These are phyloP conservation scores for Epichloe sibirici DNA, from an alignment of 2,329 filamentous ascomycete species.

Conservation along the genomic window DNA sequence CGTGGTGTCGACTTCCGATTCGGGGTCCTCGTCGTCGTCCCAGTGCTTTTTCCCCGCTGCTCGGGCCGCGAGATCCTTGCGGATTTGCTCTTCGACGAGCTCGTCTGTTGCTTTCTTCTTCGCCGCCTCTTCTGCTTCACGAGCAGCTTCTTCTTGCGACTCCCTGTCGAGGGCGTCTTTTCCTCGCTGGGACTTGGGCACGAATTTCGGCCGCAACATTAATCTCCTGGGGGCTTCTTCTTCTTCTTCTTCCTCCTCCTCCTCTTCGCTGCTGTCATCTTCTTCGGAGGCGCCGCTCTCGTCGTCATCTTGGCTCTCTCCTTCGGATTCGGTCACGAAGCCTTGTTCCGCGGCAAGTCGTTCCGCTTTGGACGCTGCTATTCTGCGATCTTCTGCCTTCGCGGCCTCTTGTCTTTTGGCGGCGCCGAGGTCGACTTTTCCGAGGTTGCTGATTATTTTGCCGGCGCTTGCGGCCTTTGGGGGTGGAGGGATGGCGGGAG, in stretches of 20 bases:
- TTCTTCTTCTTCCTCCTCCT: slow-evolving; percentile 32
- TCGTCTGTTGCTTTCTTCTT: slow-evolving; percentile 61
- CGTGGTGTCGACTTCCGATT: slow-evolving; percentile 73
- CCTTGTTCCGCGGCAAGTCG: slow-evolving; percentile 45
- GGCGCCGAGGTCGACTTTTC: slow-evolving; percentile 39
- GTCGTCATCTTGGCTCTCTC: slow-evolving; percentile 27
- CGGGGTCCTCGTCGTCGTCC: slow-evolving; percentile 64
- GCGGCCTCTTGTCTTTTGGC: slow-evolving; percentile 30
- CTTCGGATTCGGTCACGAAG: slow-evolving; percentile 44
- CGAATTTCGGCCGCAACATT: slow-evolving; percentile 52
- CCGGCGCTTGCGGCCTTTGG: slow-evolving; percentile 45
- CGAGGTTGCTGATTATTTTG: slow-evolving; percentile 41
- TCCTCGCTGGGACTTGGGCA: slow-evolving; percentile 44
- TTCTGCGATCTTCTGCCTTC: slow-evolving; percentile 32
- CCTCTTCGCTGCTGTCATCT: slow-evolving; percentile 36
- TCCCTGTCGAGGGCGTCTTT: slow-evolving; percentile 16
- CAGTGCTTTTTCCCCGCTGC: slow-evolving; percentile 71
- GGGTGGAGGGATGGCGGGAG: slow-evolving; percentile 34
- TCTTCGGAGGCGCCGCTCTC: background rate
- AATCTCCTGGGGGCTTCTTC: slow-evolving; percentile 43
- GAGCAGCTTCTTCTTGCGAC: slow-evolving; percentile 23
- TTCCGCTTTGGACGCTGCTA: slow-evolving; percentile 38
- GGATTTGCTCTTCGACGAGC: slow-evolving; percentile 79
- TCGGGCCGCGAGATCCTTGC: slow-evolving; percentile 64
- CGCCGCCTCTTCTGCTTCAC: slow-evolving; percentile 43